Percentiles rank a stretch among this genome's conserved stretches.
Conservation (phyloP, 2,329 filamentous ascomycete species). For the Epichloe typhina region DNA sequence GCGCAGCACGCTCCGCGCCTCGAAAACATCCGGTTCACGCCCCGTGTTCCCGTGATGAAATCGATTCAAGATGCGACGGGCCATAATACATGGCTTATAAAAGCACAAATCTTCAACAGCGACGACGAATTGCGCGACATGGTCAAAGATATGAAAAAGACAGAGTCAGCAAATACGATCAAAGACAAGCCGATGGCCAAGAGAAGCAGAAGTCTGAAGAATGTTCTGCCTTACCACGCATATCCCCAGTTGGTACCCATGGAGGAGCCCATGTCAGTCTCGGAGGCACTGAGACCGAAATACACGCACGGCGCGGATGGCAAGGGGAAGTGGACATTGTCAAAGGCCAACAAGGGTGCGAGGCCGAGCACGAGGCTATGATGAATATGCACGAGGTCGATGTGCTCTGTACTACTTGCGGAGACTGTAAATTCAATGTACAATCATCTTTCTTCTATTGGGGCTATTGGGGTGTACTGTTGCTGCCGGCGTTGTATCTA, state of each 20-base stretch:
- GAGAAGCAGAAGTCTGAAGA: slow-evolving; percentile 14
- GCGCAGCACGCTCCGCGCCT: slow-evolving; percentile 38
- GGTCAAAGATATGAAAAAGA: slow-evolving; percentile 44
- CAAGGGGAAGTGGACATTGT: slow-evolving; percentile 16
- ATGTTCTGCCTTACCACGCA: slow-evolving; percentile 24
- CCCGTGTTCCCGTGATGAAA: slow-evolving; percentile 70
- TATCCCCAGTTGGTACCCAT: slow-evolving; percentile 21
- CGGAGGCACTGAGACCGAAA: slow-evolving; percentile 18
- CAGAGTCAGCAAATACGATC: slow-evolving; percentile 9
- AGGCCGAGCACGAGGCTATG: slow-evolving; percentile 15
- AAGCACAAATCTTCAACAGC: slow-evolving; percentile 67
- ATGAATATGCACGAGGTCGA: not conserved
- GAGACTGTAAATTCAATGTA: too few species aligned
- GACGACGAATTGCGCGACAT: slow-evolving; percentile 65
- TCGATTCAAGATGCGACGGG: slow-evolving; percentile 38
- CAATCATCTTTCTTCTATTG: too few species aligned
- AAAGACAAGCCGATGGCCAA: slow-evolving; percentile 15
- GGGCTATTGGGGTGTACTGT: too few species aligned
- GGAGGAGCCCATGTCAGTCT: slow-evolving; percentile 22
- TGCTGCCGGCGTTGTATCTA: too few species aligned
- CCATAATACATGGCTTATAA: slow-evolving; percentile 51
- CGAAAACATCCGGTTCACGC: slow-evolving; percentile 51
- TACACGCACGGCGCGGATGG: slow-evolving; percentile 10
- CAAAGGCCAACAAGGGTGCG: slow-evolving; percentile 11
- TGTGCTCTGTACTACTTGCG: not conserved